Percentiles rank a stretch among this genome's conserved stretches.
phyloP scores from a whole-genome alignment of 1,284 basidiomycete species.

The Vanrija pseudolonga region DNA sequence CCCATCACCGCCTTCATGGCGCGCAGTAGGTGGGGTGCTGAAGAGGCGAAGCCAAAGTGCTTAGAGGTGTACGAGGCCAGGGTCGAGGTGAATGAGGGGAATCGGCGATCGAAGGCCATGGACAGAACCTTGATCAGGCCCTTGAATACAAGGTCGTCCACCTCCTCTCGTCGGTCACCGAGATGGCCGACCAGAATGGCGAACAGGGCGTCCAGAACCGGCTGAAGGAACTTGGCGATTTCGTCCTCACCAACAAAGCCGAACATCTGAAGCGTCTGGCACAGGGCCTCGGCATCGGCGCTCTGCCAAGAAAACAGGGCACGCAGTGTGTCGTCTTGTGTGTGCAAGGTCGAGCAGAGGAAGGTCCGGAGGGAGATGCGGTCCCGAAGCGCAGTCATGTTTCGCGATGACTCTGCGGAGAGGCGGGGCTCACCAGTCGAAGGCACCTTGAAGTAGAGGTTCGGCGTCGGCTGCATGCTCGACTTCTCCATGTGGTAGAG shows the following conservation, averaged over 20 bases:
- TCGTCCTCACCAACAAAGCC: slow-evolving; percentile 88
- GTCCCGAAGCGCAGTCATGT: slow-evolving; percentile 70
- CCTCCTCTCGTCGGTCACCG: slow-evolving; percentile 64
- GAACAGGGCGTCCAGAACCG: slow-evolving; percentile 92
- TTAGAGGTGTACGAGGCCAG: slow-evolving; percentile 88
- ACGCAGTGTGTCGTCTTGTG: slow-evolving; percentile 83
- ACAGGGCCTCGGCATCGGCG: slow-evolving; percentile 62
- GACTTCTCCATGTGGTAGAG: slow-evolving; percentile 73
- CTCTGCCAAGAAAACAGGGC: slow-evolving; percentile 78
- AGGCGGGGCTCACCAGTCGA: slow-evolving; percentile 60
- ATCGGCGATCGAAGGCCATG: slow-evolving; percentile 89
- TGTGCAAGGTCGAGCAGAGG: slow-evolving; percentile 87
- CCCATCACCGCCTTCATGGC: slow-evolving; percentile 80
- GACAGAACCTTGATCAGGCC: slow-evolving; percentile 84
- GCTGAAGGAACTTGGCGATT: slow-evolving; percentile 88
- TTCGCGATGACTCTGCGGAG: slow-evolving; percentile 61
- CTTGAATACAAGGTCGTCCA: slow-evolving; percentile 84
- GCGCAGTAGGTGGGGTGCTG: slow-evolving; percentile 73
- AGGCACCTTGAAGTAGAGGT: slow-evolving; percentile 67
- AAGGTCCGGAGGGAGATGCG: slow-evolving; percentile 79
- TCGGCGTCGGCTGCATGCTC: slow-evolving; percentile 59
- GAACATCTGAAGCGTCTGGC: slow-evolving; percentile 75
- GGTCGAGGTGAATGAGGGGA: slow-evolving; percentile 90
- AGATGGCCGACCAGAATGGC: slow-evolving; percentile 73
- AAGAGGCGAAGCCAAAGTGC: slow-evolving; percentile 76